Percentiles rank a stretch among this genome's conserved stretches.
Evolutionary conservation across 2,329 filamentous ascomycete genomes (phyloP).

Genomic region (Epichloe glyceriae): DNA sequence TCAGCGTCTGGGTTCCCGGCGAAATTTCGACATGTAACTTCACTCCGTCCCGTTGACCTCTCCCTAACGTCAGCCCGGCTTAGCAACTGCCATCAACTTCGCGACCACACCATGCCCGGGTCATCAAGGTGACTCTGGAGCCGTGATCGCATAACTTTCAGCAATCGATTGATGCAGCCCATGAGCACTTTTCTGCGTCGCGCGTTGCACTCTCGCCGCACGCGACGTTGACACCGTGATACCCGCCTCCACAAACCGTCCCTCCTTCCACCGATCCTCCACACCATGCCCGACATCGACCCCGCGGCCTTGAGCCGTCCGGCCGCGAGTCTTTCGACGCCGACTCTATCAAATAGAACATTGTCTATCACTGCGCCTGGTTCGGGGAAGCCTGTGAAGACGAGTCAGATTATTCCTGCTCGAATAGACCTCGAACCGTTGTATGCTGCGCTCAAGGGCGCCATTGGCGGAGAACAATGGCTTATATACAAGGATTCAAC

Average conservation of each 20-base stretch:
- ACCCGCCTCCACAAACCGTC: constrained; percentile 10
- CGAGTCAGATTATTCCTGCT: constrained; percentile 48
- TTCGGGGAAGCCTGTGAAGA: constrained; percentile 41
- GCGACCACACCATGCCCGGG: constrained; percentile 27
- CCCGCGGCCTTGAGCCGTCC: constrained; percentile 55
- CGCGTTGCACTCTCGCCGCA: constrained; percentile 32
- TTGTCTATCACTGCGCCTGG: constrained; percentile 39
- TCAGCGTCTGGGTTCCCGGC: constrained; percentile 14
- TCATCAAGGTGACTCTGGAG: constrained; percentile 29
- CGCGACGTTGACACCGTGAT: constrained; percentile 25
- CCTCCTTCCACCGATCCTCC: constrained; percentile 15
- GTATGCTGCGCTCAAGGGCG: constrained; percentile 47
- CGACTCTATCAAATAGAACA: constrained; percentile 43
- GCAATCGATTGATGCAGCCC: constrained; percentile 28
- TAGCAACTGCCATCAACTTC: constrained; percentile 25
- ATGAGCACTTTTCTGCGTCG: constrained; percentile 29
- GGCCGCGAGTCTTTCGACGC: constrained; percentile 43
- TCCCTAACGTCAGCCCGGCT: constrained; percentile 14
- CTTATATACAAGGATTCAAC: constrained; percentile 49
- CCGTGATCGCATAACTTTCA: constrained; percentile 28
- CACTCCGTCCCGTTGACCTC: constrained; percentile 19
- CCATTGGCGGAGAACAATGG: constrained; percentile 50
- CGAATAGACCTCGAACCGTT: constrained; percentile 56
- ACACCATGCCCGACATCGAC: constrained; percentile 55
- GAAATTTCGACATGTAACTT: constrained; percentile 17